A percentile compares a stretch with the other conserved stretches of the same genome.
These are phyloP conservation scores for Yarrowia keelungensis DNA, from an alignment of 805 yeast genomes.

Conservation along the genomic window DNA sequence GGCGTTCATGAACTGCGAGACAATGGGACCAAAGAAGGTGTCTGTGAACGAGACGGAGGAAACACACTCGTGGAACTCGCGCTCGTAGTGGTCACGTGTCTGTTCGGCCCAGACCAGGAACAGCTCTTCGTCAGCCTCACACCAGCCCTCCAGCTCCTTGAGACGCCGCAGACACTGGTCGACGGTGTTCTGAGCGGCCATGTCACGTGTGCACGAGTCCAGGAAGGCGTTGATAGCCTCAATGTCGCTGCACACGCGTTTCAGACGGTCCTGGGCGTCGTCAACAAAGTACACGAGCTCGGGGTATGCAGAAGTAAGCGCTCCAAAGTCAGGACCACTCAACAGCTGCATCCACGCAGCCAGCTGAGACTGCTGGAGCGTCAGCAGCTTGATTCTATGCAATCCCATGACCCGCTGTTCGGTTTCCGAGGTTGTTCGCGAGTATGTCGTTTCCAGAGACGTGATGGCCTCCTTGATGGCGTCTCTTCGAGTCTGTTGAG, in stretches of 20 bases:
- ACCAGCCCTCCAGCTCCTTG: conserved; percentile 34
- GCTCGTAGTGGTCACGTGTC: conserved; percentile 12
- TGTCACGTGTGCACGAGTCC: conserved; percentile 17
- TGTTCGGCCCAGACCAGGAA: conserved; percentile 30
- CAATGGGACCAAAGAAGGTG: conserved; percentile 12
- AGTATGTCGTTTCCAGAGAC: conserved; percentile 32
- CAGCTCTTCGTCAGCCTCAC: conserved; percentile 21
- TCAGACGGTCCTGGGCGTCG: conserved; percentile 13
- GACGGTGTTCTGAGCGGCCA: conserved; percentile 27
- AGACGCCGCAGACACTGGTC: conserved; percentile 27
- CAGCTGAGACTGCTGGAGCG: conserved; percentile 21
- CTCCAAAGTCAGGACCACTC: conserved; percentile 11
- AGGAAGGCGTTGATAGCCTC: conserved; percentile 22
- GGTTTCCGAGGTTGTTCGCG: conserved; percentile 38
- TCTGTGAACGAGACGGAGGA: conserved; percentile 1
- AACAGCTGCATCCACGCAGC: conserved; percentile 6
- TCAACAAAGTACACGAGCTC: conserved; percentile 16
- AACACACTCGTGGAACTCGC: conserved; percentile 21
- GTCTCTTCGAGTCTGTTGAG: conserved; percentile 36
- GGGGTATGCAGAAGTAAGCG: conserved; percentile 8
- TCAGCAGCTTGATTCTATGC: conserved; percentile 6
- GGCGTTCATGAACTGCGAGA: conserved; percentile 16
- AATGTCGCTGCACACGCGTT: conserved; percentile 13
- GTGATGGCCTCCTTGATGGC: conserved; percentile 42
- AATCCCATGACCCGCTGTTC: conserved; percentile 28